A percentile compares a stretch with the other conserved stretches of the same genome.
These are phyloP conservation scores for Pythium volutum DNA, from an alignment of 352 stramenopile genomes.

Conservation along the genomic window DNA sequence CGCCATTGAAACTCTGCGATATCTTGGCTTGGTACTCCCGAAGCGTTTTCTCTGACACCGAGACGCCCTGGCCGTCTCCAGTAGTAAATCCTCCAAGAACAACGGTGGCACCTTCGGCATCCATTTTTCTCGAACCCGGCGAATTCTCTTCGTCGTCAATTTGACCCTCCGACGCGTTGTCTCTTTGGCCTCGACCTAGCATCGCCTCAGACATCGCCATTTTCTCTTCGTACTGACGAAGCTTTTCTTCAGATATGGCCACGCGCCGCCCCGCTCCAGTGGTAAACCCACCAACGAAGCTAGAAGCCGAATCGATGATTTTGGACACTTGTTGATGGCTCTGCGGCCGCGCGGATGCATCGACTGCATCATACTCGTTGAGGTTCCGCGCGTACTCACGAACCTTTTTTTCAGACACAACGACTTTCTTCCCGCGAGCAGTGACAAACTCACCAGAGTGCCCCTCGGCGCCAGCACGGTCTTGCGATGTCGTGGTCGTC, in stretches of 20 bases:
- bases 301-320: background rate
- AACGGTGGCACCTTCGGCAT: background rate
- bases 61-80: conserved; percentile 7
- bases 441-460: conserved; percentile 27
- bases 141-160: background rate
- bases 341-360: background rate
- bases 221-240: background rate
- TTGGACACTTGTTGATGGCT: background rate
- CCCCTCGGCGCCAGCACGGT: background rate
- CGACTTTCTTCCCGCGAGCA: conserved; percentile 29
- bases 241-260: background rate
- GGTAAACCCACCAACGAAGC: background rate
- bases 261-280: background rate
- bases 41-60: conserved; percentile 8
- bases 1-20: background rate
- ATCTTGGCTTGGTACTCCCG: conserved; percentile 16
- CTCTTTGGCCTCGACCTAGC: background rate
- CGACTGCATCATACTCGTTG: background rate
- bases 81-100: conserved; percentile 10
- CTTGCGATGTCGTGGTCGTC: background rate
- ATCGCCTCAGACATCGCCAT: background rate
- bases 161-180: background rate
- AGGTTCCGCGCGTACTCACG: conserved; percentile 20
- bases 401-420: conserved; percentile 28
- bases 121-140: background rate